Percentiles rank a stretch among this genome's conserved stretches.
Evolutionary conservation across 163 green algal genomes (phyloP).

Genomic region (Scenedesmus sp.): DNA sequence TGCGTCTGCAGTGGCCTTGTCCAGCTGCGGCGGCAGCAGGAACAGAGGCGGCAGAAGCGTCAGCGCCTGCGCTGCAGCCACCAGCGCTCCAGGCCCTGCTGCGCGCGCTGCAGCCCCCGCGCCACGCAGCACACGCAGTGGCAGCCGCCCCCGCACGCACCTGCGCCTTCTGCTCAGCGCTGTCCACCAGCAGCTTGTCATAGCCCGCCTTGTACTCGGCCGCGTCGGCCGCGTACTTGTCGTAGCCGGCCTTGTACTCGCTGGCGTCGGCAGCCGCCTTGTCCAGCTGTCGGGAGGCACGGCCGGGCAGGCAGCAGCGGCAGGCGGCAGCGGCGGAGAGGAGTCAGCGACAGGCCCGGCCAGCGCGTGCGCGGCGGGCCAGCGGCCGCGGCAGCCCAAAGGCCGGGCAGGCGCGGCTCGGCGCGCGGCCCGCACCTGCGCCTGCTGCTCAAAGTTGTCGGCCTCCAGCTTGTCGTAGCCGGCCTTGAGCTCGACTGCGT

Average conservation of each 20-base stretch:
- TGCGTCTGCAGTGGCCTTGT: slow-evolving; percentile 25
- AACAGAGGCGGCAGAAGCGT: not conserved
- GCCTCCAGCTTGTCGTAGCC: slow-evolving; percentile 43
- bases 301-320: no score
- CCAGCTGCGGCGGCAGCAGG: not conserved
- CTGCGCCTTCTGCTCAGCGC: slow-evolving; percentile 24
- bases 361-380: no score
- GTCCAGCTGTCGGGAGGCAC: slow-evolving; percentile 19
- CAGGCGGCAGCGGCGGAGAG: no score
- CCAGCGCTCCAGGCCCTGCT: not conserved
- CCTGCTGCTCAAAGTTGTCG: slow-evolving; percentile 50
- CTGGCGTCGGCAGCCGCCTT: slow-evolving; percentile 39
- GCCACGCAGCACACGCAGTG: no score
- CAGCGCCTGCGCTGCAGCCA: no score
- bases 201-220: slow-evolving; percentile 40
- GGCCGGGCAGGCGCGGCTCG: no score
- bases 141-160: slow-evolving; percentile 17
- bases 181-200: slow-evolving; percentile 41
- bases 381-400: no score
- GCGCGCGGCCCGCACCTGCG: slow-evolving; percentile 12
- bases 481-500: slow-evolving; percentile 40
- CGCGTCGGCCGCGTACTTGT: slow-evolving; percentile 39
- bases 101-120: not conserved
- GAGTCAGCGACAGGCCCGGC: no score
- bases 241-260: slow-evolving; percentile 44